These are phyloP conservation scores for Vanrija sp. DNA, from an alignment of 1,284 basidiomycete genomes.

Conservation along the genomic window DNA sequence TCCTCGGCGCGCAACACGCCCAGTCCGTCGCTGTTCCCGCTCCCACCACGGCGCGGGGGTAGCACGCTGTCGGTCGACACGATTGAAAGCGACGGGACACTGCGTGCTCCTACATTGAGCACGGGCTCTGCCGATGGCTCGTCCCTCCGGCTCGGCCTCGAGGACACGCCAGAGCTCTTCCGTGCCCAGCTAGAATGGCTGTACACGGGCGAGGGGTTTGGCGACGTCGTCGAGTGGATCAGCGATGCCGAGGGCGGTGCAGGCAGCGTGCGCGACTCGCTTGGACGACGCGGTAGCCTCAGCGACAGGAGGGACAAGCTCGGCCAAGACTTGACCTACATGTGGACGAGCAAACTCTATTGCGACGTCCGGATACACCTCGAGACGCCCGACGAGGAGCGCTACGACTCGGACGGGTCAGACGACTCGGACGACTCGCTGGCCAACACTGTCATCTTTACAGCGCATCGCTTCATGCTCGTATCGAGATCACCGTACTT, in stretches of 20 bases:
- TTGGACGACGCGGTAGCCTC: slow-evolving; percentile 30
- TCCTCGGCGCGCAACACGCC: slow-evolving; percentile 13
- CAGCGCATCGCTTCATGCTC: slow-evolving; percentile 88
- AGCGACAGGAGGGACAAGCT: slow-evolving; percentile 78
- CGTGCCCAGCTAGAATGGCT: slow-evolving; percentile 71
- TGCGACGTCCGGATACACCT: slow-evolving; percentile 80
- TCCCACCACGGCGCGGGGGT: slow-evolving; percentile 1
- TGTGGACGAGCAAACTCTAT: slow-evolving; percentile 91
- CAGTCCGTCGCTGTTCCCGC: slow-evolving; percentile 1
- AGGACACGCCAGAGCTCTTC: slow-evolving; percentile 70
- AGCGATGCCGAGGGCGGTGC: slow-evolving; percentile 58
- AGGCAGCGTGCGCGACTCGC: slow-evolving; percentile 29
- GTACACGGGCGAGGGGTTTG: slow-evolving; percentile 58
- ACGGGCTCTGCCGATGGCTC: background rate
- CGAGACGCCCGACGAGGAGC: slow-evolving; percentile 49
- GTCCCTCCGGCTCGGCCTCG: slow-evolving; percentile 58
- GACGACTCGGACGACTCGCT: slow-evolving; percentile 35
- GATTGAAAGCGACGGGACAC: slow-evolving; percentile 23
- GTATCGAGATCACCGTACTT: slow-evolving; percentile 88
- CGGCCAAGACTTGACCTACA: slow-evolving; percentile 81
- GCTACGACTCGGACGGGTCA: slow-evolving; percentile 23
- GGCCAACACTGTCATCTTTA: slow-evolving; percentile 67
- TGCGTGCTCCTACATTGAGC: slow-evolving; percentile 23
- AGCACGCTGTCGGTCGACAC: slow-evolving; percentile 26
- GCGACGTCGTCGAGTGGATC: slow-evolving; percentile 83